phyloP scores from a whole-genome alignment of 495 filamentous ascomycete species.

The Chaetomium cochliodes region DNA sequence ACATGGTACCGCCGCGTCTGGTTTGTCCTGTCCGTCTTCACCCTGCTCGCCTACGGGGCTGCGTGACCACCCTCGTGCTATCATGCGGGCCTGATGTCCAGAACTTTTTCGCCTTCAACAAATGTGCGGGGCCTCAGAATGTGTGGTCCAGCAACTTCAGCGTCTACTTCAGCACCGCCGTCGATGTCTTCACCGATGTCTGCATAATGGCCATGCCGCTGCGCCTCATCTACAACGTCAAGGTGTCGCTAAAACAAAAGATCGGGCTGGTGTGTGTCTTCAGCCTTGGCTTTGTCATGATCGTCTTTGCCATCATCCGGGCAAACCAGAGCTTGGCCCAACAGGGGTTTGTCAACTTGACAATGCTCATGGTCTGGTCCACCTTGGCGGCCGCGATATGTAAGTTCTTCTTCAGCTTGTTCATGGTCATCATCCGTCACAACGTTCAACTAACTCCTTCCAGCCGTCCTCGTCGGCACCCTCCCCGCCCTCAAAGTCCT shows the following conservation, averaged over 20 bases:
- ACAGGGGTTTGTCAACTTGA: conserved; percentile 38
- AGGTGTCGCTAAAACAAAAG: conserved; percentile 47
- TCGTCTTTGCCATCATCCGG: conserved; percentile 51
- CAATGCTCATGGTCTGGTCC: conserved; percentile 39
- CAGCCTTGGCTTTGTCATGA: conserved; percentile 52
- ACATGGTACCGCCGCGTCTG: conserved; percentile 41
- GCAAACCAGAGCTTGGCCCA: conserved; percentile 40
- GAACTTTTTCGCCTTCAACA: conserved; percentile 43
- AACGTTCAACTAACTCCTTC: background rate
- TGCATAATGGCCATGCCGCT: conserved; percentile 54
- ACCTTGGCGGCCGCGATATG: conserved; percentile 38
- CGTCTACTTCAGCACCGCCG: conserved; percentile 46
- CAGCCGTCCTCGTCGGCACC: conserved; percentile 51
- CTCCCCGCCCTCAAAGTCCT: conserved; percentile 52
- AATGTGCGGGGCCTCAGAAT: conserved; percentile 30
- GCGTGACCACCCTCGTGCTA: conserved; percentile 37
- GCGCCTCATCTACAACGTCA: conserved; percentile 50
- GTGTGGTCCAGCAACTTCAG: conserved; percentile 41
- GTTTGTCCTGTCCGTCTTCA: conserved; percentile 40
- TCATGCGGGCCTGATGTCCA: conserved; percentile 42
- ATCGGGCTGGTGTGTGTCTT: conserved; percentile 49
- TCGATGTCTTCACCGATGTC: conserved; percentile 46
- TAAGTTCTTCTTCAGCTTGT: conserved; percentile 21
- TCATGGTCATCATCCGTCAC: background rate
- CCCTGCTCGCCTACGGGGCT: conserved; percentile 44